Base-by-base conservation (phyloP, 176 grass and related monocot species). In the Triticum urartu region DNA sequence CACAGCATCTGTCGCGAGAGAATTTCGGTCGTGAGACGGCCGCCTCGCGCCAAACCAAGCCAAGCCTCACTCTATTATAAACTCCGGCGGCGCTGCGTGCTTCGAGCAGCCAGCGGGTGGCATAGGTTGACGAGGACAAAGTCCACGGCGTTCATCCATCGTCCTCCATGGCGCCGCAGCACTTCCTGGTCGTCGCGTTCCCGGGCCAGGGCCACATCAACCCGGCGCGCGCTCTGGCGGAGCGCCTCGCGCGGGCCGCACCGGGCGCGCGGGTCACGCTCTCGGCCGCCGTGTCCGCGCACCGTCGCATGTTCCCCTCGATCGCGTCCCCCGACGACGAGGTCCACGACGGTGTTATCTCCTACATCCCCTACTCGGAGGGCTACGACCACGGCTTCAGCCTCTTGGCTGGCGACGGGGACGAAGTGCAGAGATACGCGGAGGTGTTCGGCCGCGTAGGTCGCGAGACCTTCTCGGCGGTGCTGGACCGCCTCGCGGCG, bases 141-240 rank as follows among this genome's bases (percentile, higher is more conserved):
- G 11, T 13, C 64, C 5, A 11, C 14, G 20, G 26, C 21, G 28
- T 30, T 30, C 20, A 72, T 17, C 17, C 30, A 35, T 35, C 18
- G 32, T 9, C 34, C 18, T 45, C n/a, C 56, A 81, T 83, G 81
- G 68, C 68, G 62, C 59, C 73, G 43, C 67, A 32, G 62, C 92
- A 95, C 78, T 87, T 89, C 79, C 45, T 95, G 9, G 77, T 95
- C 1, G 88, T 95, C 11, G 79, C 69, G 4, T 92, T 73, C 83
- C 85, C 74, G 0, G 78, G 7, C 4, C 90, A 87, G 68, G 82
- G 93, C 75, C 93, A 92, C 68, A 81, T 95, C 77, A 92, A 92
- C 86, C 93, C 93, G 7, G 74, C 58, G 0, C 82, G 85, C 6
- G 71, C 85, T 54, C 80, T 94, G 3, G 87, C 80, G 7, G 35